Evolutionary conservation across 768 basidiomycete species (phyloP).

Genomic region (Lactarius evosmus): DNA sequence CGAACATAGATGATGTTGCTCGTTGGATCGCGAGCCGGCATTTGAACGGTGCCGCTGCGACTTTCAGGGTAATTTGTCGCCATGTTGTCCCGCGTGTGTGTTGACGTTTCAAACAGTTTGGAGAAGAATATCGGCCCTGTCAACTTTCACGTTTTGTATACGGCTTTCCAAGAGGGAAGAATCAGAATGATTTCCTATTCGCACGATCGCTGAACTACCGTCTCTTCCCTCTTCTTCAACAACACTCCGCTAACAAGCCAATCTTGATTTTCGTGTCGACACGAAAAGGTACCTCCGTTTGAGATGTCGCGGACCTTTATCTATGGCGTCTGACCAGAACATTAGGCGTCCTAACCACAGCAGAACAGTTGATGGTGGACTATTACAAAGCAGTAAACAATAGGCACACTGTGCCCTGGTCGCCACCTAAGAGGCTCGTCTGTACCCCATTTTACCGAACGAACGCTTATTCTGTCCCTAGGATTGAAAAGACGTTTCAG

Average conservation of each 20-base stretch:
- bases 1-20: slow-evolving; percentile 89
- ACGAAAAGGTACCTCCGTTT: slow-evolving; percentile 60
- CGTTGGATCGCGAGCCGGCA: slow-evolving; percentile 68
- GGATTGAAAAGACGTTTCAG: slow-evolving; percentile 53
- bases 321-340: slow-evolving; percentile 22
- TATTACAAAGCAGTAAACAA: slow-evolving; percentile 55
- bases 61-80: slow-evolving; percentile 57
- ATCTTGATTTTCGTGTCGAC: slow-evolving; percentile 88
- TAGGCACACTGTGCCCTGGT: slow-evolving; percentile 64
- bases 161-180: slow-evolving; percentile 57
- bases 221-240: slow-evolving; percentile 67
- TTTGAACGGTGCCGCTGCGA: slow-evolving; percentile 47
- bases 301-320: background rate
- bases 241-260: slow-evolving; percentile 76
- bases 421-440: slow-evolving; percentile 50
- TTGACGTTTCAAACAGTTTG: slow-evolving; percentile 56
- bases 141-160: slow-evolving; percentile 70
- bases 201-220: slow-evolving; percentile 65
- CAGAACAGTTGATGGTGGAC: slow-evolving; percentile 71
- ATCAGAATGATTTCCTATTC: slow-evolving; percentile 79
- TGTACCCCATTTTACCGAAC: background rate
- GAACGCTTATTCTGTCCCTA: slow-evolving; percentile 33
- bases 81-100: background rate
- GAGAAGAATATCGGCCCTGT: slow-evolving; percentile 89
- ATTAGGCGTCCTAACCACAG: slow-evolving; percentile 52